Evolutionary conservation across 1,139 yeast genomes (phyloP).

Genomic region (Magnusiomyces paraingens): DNA sequence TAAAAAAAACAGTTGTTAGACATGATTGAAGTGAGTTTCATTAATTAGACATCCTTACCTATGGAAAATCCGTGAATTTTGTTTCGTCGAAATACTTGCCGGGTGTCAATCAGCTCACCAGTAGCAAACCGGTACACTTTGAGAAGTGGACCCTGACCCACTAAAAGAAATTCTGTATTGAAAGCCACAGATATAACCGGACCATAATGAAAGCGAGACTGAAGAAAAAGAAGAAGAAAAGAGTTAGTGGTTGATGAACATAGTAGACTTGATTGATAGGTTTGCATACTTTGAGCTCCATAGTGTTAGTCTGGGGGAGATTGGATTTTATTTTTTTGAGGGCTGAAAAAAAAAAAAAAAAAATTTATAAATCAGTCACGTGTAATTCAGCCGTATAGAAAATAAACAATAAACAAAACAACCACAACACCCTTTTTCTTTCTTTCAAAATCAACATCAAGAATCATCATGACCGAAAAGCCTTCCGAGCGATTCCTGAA

Average conservation of each 20-base stretch:
- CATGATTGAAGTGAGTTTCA: neutral
- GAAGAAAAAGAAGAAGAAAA: neutral
- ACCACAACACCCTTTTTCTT: neutral
- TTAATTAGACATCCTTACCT: constrained; percentile 14
- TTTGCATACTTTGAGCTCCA: too few relatives aligned
- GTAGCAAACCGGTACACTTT: constrained; percentile 46
- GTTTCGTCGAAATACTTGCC: constrained; percentile 55
- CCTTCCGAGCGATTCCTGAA: too few relatives aligned
- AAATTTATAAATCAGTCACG: neutral
- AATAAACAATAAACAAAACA: neutral
- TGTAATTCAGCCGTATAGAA: neutral
- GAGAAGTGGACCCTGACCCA: constrained; percentile 70
- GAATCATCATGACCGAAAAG: neutral
- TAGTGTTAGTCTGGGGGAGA: too few relatives aligned
- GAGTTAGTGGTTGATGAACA: too few relatives aligned
- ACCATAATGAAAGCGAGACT: constrained; percentile 47
- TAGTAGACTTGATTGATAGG: too few relatives aligned
- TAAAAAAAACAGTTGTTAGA: neutral
- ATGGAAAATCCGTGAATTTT: constrained; percentile 70
- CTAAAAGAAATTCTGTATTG: constrained; percentile 39
- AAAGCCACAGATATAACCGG: constrained; percentile 66
- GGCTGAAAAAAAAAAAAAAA: neutral
- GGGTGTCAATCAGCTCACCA: constrained; percentile 37
- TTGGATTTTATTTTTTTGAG: neutral
- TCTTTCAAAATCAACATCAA: neutral